Percentiles rank a stretch among this genome's conserved stretches.
phyloP scores from a whole-genome alignment of 352 stramenopile species.

The Phytopythium sindhum region DNA sequence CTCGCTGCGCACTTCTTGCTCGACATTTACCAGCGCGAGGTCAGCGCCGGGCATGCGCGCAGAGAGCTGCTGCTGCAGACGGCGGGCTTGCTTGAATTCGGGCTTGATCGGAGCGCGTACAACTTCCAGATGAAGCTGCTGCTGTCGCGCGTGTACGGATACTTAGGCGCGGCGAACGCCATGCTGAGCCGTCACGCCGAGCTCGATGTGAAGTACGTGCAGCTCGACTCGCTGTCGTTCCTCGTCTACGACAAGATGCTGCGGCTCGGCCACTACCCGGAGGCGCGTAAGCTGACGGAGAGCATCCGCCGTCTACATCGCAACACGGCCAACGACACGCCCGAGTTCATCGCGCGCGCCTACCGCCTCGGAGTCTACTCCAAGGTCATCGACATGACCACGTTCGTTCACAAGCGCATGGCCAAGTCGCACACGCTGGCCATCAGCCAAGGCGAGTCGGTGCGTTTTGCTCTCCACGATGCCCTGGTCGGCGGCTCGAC shows the following conservation, averaged over 20 bases:
- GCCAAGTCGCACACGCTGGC: constrained; percentile 71
- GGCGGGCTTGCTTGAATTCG: constrained; percentile 65
- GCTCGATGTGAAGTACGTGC: constrained; percentile 84
- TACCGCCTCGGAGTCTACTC: constrained; percentile 85
- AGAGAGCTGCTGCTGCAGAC: constrained; percentile 48
- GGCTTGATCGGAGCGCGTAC: constrained; percentile 76
- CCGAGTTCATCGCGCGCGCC: constrained; percentile 73
- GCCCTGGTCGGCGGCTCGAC: constrained; percentile 30
- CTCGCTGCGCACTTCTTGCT: constrained; percentile 68
- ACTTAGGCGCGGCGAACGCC: constrained; percentile 56
- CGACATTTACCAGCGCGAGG: constrained; percentile 54
- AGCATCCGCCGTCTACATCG: constrained; percentile 51
- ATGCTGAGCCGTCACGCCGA: constrained; percentile 69
- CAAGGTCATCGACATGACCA: constrained; percentile 82
- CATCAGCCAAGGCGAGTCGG: constrained; percentile 49
- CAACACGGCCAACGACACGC: constrained; percentile 57
- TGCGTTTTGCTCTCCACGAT: constrained; percentile 60
- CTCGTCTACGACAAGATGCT: constrained; percentile 82
- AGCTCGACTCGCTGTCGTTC: constrained; percentile 82
- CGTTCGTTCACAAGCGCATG: constrained; percentile 73
- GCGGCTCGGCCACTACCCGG: constrained; percentile 50
- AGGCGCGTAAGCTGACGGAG: constrained; percentile 48
- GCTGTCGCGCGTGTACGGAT: constrained; percentile 73
- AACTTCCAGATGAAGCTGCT: constrained; percentile 92
- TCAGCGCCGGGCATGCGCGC: constrained; percentile 8